Evolutionary conservation across 768 basidiomycete genomes (phyloP).

Genomic region (Leccinum fibrillosum): DNA sequence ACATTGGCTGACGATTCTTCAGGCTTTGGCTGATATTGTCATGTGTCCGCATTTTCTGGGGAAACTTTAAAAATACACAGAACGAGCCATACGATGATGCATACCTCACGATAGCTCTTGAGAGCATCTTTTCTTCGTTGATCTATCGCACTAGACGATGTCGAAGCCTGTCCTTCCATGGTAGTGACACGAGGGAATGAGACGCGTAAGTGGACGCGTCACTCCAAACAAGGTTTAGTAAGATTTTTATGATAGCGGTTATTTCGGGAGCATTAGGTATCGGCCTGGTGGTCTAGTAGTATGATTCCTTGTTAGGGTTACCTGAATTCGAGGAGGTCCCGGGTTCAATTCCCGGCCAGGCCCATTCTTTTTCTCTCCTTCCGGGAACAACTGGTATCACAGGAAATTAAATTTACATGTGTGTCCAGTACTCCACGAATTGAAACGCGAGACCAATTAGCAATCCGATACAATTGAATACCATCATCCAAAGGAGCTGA

Average conservation of each 20-base stretch:
- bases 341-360: constrained; percentile 60
- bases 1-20: constrained; percentile 72
- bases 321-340: constrained; percentile 51
- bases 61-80: constrained; percentile 2
- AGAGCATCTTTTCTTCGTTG: constrained; percentile 71
- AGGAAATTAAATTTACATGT: too few species aligned
- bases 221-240: background rate
- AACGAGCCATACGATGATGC: constrained; percentile 4
- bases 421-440: background rate
- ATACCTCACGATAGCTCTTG: constrained; percentile 72
- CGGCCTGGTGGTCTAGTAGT: constrained; percentile 54
- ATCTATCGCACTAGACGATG: constrained; percentile 62
- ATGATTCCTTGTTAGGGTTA: constrained; percentile 52
- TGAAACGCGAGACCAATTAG: constrained; percentile 8
- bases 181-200: constrained; percentile 5
- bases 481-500: background rate
- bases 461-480: constrained; percentile 11
- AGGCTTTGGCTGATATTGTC: constrained; percentile 82
- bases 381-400: too few species aligned
- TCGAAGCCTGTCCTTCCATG: constrained; percentile 36
- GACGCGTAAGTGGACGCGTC: constrained; percentile 28
- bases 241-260: background rate
- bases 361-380: constrained; percentile 22
- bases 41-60: constrained; percentile 92
- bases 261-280: fast-evolving